A percentile compares a stretch with the other conserved stretches of the same genome.
These are phyloP conservation scores for Tremella yokohamensis DNA, from an alignment of 768 basidiomycete species.

Conservation along the genomic window DNA sequence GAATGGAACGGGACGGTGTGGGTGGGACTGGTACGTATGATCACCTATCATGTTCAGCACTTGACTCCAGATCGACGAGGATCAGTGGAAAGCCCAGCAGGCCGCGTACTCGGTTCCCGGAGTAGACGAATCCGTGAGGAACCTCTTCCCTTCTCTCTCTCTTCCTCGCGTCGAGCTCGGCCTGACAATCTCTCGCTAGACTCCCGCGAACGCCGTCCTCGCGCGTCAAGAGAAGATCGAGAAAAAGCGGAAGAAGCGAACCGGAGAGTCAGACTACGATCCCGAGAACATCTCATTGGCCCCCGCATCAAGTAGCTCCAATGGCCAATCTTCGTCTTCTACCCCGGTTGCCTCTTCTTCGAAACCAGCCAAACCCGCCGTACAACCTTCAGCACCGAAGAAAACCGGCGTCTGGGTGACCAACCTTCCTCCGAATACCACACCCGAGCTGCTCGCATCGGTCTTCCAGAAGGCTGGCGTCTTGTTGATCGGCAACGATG, in stretches of 20 bases:
- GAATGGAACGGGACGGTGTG: slow-evolving; percentile 87
- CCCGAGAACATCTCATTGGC: slow-evolving; percentile 55
- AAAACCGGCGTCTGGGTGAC: slow-evolving; percentile 91
- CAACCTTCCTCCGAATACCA: slow-evolving; percentile 71
- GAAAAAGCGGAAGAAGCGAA: slow-evolving; percentile 60
- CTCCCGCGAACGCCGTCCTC: slow-evolving; percentile 79
- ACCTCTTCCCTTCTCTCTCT: neutral
- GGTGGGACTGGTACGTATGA: slow-evolving; percentile 71
- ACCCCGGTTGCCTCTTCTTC: slow-evolving; percentile 56
- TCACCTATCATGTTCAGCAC: neutral
- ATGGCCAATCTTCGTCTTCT: slow-evolving; percentile 52
- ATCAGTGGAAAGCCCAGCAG: slow-evolving; percentile 81
- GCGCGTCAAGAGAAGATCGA: slow-evolving; percentile 48
- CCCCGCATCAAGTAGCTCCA: neutral
- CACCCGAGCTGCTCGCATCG: slow-evolving; percentile 68
- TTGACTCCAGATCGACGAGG: slow-evolving; percentile 70
- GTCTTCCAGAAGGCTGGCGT: slow-evolving; percentile 91
- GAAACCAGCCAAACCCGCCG: neutral
- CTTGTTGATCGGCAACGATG: slow-evolving; percentile 86
- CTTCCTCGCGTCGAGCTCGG: neutral
- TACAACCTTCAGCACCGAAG: slow-evolving; percentile 62
- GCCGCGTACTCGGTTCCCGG: slow-evolving; percentile 89
- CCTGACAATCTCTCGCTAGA: slow-evolving; percentile 54
- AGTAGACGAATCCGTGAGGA: slow-evolving; percentile 87
- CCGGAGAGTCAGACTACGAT: slow-evolving; percentile 58